Evolutionary conservation across 2,329 filamentous ascomycete species (phyloP), one percentile per base, ranked within the genome.

Genomic region (Fusarium zealandicum): DNA sequence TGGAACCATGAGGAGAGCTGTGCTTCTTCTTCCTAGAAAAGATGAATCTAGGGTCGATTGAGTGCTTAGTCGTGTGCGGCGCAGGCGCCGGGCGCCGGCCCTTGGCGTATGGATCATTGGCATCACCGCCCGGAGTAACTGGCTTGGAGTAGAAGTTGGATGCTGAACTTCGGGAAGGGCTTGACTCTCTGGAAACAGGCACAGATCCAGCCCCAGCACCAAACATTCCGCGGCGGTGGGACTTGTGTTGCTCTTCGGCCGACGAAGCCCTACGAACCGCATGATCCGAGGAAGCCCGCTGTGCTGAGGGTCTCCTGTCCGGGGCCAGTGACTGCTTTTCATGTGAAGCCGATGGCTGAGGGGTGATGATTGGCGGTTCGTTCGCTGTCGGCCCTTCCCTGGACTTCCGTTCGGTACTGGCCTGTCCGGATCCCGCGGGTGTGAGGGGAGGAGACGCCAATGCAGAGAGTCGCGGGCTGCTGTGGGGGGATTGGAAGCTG

Each of bases 401-500:
- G 67, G 66, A 47, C 56, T 68, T 73, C 38, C 70, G 69, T 14
- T 67, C 63, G 4, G 65, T 59, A 31, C 61, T 70, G 37, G 64
- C 70, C 71, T 74, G 75, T 16, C 76, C 76, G 36, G 91, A 93
- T 44, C 87, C 92, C 48, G 92, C 87, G 14, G 93, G 93, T 11
- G 93, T 97, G 45, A 98, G 82, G 35, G 92, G 92, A 62, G 93
- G 93, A 10, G 93, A 96, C 65, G 93, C 90, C 76, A 96, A 84
- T 51, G 89, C 84, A 54, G 87, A 85, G 37, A 83, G 78, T 56
- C 83, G 82, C 55, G 90, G 88, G 60, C 87, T 90, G 33, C 85
- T 78, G 70, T 81, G 82, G 25, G 89, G 87, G 51, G 89, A 92
- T 57, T 83, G 81, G 64, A 81, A 83, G 53, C 79, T 79, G 46